Base-by-base conservation (phyloP, 768 basidiomycete species). In the Termitomyces heimii region DNA sequence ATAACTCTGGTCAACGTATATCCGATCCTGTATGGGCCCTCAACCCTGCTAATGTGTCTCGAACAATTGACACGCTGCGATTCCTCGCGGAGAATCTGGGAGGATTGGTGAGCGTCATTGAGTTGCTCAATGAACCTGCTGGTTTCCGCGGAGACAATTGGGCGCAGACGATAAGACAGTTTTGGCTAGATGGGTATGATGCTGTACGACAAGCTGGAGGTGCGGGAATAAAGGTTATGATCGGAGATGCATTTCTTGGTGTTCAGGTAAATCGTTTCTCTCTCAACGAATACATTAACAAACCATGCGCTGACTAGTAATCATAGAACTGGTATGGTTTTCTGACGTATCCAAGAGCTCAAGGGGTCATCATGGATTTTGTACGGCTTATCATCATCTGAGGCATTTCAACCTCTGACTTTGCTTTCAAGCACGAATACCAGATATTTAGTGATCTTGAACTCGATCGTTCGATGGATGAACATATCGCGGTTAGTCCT, bases 1-100 rank as follows among this genome's bases (percentile, higher is more conserved):
- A 89, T 69, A 90, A 89, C 68, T 89, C 86, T 8, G 88, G 88
- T 1, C 85, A 85, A 65, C 74, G 81, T 32, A 85, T 81, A 0
- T 62, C 67, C 22, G 72, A 73, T 52, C 82, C 86, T 2, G 67
- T 74, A 45, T 91, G 86, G 85, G 85, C 78, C 1, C 56, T 70
- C 1, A 77, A 73, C 46, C 73, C 80, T 29, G 72, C 79, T n/a
- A 75, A 84, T 46, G 64, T 81, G 48, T 69, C 69, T 8, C 71
- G 79, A 29, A 86, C 86, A 12, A 69, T 89, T 10, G 81, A 87
- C 62, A 80, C 83, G 14, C 69, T 89, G 40, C 65, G 70, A 14
- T 85, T 77, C 62, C 72, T 89, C 5, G 79, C 78, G 5, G 68
- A 74, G 53, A 75, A 83, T 53, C 66, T 84, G 10, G 82, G 80